These are phyloP conservation scores for Papiliotrema nemorosa DNA, from an alignment of 1,284 basidiomycete species.

Conservation along the genomic window DNA sequence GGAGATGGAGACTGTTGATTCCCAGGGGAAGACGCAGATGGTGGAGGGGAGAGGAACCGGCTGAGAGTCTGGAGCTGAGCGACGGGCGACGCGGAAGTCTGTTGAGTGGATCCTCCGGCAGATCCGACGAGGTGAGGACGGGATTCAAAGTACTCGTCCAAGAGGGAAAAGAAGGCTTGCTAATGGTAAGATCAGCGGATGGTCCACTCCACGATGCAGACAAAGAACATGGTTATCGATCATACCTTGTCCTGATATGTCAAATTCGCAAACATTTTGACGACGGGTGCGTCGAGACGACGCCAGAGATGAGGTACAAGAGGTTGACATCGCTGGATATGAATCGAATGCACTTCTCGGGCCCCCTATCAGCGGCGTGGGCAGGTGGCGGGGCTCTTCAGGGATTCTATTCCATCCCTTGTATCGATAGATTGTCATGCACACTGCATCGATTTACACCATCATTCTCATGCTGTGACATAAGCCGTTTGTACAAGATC, in stretches of 20 bases:
- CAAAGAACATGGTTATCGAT: background rate
- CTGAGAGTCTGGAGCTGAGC: background rate
- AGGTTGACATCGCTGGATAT: no score
- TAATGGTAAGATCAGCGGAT: conserved; percentile 6
- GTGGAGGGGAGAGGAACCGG: conserved; percentile 4
- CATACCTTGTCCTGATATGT: conserved; percentile 8
- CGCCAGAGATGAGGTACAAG: no score
- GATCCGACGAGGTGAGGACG: conserved; percentile 30
- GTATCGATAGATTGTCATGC: no score
- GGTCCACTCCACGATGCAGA: background rate
- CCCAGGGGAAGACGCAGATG: background rate
- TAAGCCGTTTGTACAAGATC: no score
- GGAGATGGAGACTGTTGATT: background rate
- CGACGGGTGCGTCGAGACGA: no score
- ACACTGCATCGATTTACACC: no score
- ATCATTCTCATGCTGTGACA: no score
- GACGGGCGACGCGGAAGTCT: background rate
- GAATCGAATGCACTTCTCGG: no score
- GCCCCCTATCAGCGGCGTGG: no score
- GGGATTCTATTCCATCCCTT: no score
- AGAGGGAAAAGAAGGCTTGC: conserved; percentile 44
- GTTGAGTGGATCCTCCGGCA: background rate
- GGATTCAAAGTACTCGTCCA: conserved; percentile 47
- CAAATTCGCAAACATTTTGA: conserved; percentile 11
- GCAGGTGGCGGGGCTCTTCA: no score